Base-by-base conservation (phyloP, 2,329 filamentous ascomycete species). In the Coniella lustricola region DNA sequence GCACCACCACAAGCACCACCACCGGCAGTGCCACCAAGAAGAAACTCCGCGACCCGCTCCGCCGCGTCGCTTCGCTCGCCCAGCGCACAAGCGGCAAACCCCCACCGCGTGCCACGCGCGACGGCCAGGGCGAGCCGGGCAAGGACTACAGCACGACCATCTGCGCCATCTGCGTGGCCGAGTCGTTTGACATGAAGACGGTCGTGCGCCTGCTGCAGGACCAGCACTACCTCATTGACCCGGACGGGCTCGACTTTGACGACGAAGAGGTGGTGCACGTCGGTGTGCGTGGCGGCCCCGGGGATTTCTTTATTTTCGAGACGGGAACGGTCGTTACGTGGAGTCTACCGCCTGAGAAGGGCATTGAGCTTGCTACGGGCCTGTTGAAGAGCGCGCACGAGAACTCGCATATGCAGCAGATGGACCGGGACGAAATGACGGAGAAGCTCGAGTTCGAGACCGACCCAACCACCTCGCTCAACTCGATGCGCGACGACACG, bases 281-380 rank as follows among this genome's bases (percentile, higher is more conserved):
- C 7, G 70, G 78, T 44, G 74, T 74, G 13, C 71, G 76, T 50
- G 77, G 80, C 61, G 73, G 74, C 8, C 71, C 76, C 51, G 90
- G 90, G 31, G 93, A 98, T 67, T 81, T 97, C 44, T 97, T 97
- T 62, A 84, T 98, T 49, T 98, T 98, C 57, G 90, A 91, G 8
- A 95, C 90, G 0, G 93, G 93, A 10, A 95, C 90, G 12, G 78
- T 97, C 7, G 93, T 97, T 5, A 85, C 88, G 20, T 98, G 93
- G 93, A 87, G 87, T 4, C 74, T 96, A 1, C 84, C 88, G 1
- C 79, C 89, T 52, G 81, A 85, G 49, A 79, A 89, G 16, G 84
- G 90, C 14, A 76, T 75, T 17, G 77, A 76, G 42, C 69, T 90
- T 20, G 83, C 86, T 4, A 86, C 86, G 8, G 79, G 77, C 49